A percentile compares a stretch with the other conserved stretches of the same genome.
These are phyloP conservation scores for Fusarium veterinarium DNA, from an alignment of 2,329 filamentous ascomycete species.

Conservation along the genomic window DNA sequence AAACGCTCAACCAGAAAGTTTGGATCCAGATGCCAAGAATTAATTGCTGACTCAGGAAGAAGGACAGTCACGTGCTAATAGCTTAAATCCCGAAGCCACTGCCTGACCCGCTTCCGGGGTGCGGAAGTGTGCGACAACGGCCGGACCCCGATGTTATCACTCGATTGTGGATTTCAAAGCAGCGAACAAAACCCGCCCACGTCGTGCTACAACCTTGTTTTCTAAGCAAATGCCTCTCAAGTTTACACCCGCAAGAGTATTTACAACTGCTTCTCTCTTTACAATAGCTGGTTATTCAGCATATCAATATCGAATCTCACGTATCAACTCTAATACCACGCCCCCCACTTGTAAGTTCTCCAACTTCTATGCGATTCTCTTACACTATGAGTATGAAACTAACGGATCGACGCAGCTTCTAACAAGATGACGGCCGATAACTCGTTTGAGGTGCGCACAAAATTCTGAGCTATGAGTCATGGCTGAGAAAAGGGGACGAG, in stretches of 20 bases:
- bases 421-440: slow-evolving; percentile 58
- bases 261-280: slow-evolving; percentile 46
- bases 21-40: slow-evolving; percentile 40
- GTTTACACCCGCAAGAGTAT: slow-evolving; percentile 42
- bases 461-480: slow-evolving; percentile 38
- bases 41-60: slow-evolving; percentile 42
- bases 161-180: slow-evolving; percentile 50
- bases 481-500: slow-evolving; percentile 41
- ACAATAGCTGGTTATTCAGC: slow-evolving; percentile 46
- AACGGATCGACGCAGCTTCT: slow-evolving; percentile 32
- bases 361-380: slow-evolving; percentile 33
- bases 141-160: slow-evolving; percentile 41
- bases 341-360: slow-evolving; percentile 39
- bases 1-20: slow-evolving; percentile 42
- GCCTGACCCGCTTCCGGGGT: slow-evolving; percentile 30
- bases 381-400: slow-evolving; percentile 42
- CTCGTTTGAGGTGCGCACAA: slow-evolving; percentile 58
- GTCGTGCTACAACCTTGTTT: slow-evolving; percentile 26
- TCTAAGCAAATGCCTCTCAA: slow-evolving; percentile 43
- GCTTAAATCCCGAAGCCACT: slow-evolving; percentile 37
- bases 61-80: slow-evolving; percentile 31
- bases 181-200: slow-evolving; percentile 34
- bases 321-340: slow-evolving; percentile 32
- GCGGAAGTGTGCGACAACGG: slow-evolving; percentile 22
- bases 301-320: slow-evolving; percentile 44